Evolutionary conservation across 2,329 filamentous ascomycete genomes (phyloP), one percentile per base, ranked within the genome.

Genomic region (Aspergillus sp.): DNA sequence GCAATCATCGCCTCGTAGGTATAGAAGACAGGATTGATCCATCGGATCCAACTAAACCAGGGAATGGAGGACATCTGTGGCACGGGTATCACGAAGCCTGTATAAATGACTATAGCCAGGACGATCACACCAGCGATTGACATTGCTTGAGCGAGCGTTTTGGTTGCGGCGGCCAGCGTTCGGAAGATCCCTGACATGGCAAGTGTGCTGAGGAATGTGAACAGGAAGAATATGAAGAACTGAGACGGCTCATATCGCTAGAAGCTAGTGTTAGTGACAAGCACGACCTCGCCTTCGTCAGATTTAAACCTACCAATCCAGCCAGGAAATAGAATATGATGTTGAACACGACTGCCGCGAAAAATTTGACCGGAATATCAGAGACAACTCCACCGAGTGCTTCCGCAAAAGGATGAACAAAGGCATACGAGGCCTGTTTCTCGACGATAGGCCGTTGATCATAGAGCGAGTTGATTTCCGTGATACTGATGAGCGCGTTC

Each of bases 381-480:
- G 87, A 89, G 22, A 97, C 78, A 85, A 96, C 94, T 4, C 91
- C 94, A 0, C 90, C 87, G 58, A 92, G 82, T 14, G 92, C 91
- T 80, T 97, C 92, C 16, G 92, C 88, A 7, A 90, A 93, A 0
- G 94, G 92, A 72, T 96, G 93, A 67, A 96, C 96, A 22, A 97
- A 84, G 9, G 92, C 92, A 71, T 96, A 97, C 57, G 90, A 87
- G 54, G 84, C 81, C 69, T 97, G 93, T 74, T 97, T 97, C 72
- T 96, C 92, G 60, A 97, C 91, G 66, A 97, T 96, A 3, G 91
- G 90, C 39, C 93, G 88, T 84, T 96, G 92, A 12, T 90, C 87
- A 72, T 96, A 97, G 12, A 96, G 84, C 0, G 90, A 92, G 32
- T 96, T 81, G 72, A 96, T 96, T 81, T 88, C 89, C 0, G 86